A percentile compares a stretch with the other conserved stretches of the same genome.
These are phyloP conservation scores for Echeveria elegans DNA, from an alignment of 164 flowering plant genomes.

Conservation along the genomic window DNA sequence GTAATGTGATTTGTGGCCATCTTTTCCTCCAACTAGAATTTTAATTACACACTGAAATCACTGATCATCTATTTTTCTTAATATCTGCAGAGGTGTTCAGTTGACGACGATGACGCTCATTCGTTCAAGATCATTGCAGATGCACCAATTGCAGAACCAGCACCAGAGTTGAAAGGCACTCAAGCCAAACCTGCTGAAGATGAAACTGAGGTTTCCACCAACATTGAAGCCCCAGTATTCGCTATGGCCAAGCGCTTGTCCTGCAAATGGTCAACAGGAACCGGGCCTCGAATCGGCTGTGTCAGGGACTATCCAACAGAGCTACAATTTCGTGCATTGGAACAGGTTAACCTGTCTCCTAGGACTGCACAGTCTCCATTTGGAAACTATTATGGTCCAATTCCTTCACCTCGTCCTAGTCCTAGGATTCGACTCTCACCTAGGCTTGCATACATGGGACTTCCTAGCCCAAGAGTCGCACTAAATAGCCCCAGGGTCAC, in stretches of 20 bases:
- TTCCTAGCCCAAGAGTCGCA: conserved; percentile 31
- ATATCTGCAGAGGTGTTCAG: conserved; percentile 22
- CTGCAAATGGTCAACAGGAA: conserved; percentile 36
- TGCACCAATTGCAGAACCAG: neutral
- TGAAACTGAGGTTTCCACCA: neutral
- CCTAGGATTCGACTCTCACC: conserved; percentile 70
- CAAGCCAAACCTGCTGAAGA: conserved; percentile 1
- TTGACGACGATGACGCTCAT: conserved; percentile 31
- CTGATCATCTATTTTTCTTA: neutral
- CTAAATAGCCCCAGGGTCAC: conserved; percentile 7
- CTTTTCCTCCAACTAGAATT: neutral
- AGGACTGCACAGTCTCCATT: conserved; percentile 14
- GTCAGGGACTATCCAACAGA: conserved; percentile 43
- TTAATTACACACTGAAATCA: neutral
- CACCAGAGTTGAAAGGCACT: neutral
- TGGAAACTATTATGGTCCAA: conserved; percentile 22
- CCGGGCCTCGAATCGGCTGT: conserved; percentile 42
- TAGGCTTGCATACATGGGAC: conserved; percentile 68
- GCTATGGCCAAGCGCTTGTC: conserved; percentile 18
- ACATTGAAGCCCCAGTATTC: conserved; percentile 9
- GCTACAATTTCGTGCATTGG: conserved; percentile 35
- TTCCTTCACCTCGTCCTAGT: conserved; percentile 68
- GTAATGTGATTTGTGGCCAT: conserved; percentile 15
- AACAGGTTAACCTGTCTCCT: conserved; percentile 45
- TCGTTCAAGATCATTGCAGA: neutral